Base-by-base conservation (phyloP, 2,329 filamentous ascomycete genomes). In the Penicillium sclerotigenum region DNA sequence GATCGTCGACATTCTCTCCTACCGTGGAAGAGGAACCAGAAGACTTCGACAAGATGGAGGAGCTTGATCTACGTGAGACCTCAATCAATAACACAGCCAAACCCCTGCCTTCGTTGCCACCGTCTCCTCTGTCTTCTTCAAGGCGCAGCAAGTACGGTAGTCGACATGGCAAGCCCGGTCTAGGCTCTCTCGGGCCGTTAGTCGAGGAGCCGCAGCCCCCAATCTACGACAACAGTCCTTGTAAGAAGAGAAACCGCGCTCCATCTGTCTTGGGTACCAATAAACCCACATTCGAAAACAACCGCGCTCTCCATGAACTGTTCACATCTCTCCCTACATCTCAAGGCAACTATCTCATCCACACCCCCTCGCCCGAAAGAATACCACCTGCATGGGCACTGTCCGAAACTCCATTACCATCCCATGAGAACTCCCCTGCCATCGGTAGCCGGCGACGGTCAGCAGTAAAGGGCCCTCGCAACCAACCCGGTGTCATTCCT, bases 1-100 rank as follows among this genome's bases (percentile, higher is more conserved):
- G 67, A 5, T 65, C 67, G 1, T 60, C 71, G 8, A 58, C 59
- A 1, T 73, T 75, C 55, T 69, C 72, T 18, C 68, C 70, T 4
- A 73, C 64, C 37, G 64, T 67, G 11, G 71, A 65, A 45, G 64
- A 75, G 58, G 73, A 73, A 51, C 67, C 71, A 5, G 71, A 74
- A 50, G 67, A 73, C 38, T 29, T 59, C 1, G 68, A 73, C n/a
- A 67, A 64, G n/a, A 54, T 69, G 53, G 66, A 73, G 22, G 69
- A 70, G 22, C 13, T 69, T 22, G 66, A 68, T 49, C 59, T 64
- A 5, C 64, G 59, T 20, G 61, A 63, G 31, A 65, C 60, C 33
- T 49, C 63, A 43, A 59, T 68, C 40, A 65, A 67, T 16, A 60
- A 55, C 28, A 34, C 63, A 10, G 48, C 59, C 6, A 61, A 58